phyloP scores from a whole-genome alignment of 495 filamentous ascomycete genomes.

The Cercophora newfieldiana region DNA sequence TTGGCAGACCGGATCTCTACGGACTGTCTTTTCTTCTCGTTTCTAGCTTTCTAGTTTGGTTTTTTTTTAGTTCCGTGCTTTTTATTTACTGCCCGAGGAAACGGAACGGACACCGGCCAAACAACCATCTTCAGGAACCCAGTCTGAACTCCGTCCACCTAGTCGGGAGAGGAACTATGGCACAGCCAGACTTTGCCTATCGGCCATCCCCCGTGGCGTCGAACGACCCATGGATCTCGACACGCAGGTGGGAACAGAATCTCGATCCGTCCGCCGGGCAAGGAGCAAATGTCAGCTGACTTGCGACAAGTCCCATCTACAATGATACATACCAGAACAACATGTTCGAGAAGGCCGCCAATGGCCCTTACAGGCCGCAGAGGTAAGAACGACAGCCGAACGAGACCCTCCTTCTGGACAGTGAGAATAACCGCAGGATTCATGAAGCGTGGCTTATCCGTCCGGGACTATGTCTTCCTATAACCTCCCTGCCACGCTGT shows the following conservation, averaged over 20 bases:
- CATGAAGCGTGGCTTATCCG: slow-evolving; percentile 44
- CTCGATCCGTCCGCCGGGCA: slow-evolving; percentile 22
- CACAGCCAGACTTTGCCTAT: slow-evolving; percentile 46
- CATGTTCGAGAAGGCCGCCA: slow-evolving; percentile 36
- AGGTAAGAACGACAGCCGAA: slow-evolving; percentile 45
- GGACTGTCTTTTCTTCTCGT: slow-evolving; percentile 14
- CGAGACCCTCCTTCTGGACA: slow-evolving; percentile 31
- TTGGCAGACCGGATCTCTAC: slow-evolving; percentile 8
- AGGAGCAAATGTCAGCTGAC: slow-evolving; percentile 34
- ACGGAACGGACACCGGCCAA: slow-evolving; percentile 12
- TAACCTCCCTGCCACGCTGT: slow-evolving; percentile 34
- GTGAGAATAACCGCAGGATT: slow-evolving; percentile 42
- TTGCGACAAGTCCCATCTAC: slow-evolving; percentile 43
- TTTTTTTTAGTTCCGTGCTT: slow-evolving; percentile 25
- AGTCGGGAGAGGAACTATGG: slow-evolving; percentile 33
- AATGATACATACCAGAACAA: slow-evolving; percentile 37
- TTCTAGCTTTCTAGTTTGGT: slow-evolving; percentile 16
- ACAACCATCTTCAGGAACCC: slow-evolving; percentile 14
- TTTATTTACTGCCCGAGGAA: slow-evolving; percentile 19
- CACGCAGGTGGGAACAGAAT: slow-evolving; percentile 50
- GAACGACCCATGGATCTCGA: slow-evolving; percentile 46
- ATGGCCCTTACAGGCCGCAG: slow-evolving; percentile 41
- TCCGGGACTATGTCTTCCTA: slow-evolving; percentile 40
- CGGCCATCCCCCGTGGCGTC: slow-evolving; percentile 39
- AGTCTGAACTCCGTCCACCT: slow-evolving; percentile 15